A percentile compares a stretch with the other conserved stretches of the same genome.
Evolutionary conservation across 2,329 filamentous ascomycete genomes (phyloP).

Genomic region (Fusarium sp.): DNA sequence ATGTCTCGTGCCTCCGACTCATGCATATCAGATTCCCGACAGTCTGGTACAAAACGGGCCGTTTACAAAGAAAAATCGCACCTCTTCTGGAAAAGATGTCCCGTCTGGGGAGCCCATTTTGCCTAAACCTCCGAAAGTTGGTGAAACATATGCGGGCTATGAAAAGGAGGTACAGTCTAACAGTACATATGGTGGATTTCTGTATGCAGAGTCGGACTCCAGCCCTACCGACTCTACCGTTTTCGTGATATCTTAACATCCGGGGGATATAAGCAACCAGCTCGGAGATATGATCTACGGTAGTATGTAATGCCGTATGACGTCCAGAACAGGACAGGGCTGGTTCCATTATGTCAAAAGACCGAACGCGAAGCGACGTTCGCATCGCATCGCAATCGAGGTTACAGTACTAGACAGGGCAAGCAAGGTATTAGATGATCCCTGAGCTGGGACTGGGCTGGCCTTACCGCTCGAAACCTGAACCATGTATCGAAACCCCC

Average conservation of each 20-base stretch:
- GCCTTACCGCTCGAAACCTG: conserved; percentile 5
- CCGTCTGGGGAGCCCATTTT: conserved; percentile 7
- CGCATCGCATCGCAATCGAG: not conserved
- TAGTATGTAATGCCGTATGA: not conserved
- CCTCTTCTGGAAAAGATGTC: not conserved
- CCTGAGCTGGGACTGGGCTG: not conserved
- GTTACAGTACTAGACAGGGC: not conserved
- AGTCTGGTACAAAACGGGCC: conserved; percentile 32
- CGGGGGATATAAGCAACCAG: not conserved
- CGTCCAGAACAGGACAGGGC: not conserved
- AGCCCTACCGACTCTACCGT: conserved; percentile 19
- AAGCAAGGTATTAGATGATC: not conserved
- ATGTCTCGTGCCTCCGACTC: conserved; percentile 1
- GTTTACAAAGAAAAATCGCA: conserved; percentile 12
- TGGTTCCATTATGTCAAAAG: conserved; percentile 8
- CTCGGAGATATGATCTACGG: not conserved
- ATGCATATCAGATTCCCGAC: conserved; percentile 24
- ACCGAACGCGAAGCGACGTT: not conserved
- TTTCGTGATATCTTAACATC: not conserved
- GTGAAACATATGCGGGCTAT: conserved; percentile 17
- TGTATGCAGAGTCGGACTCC: conserved; percentile 4
- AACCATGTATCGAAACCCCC: conserved; percentile 10
- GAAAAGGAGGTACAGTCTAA: conserved; percentile 5
- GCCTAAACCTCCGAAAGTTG: conserved; percentile 23
- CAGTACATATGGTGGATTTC: too few relatives aligned